These are phyloP conservation scores for Berkeleyomyces rouxiae DNA, from an alignment of 2,329 filamentous ascomycete species.

Conservation along the genomic window DNA sequence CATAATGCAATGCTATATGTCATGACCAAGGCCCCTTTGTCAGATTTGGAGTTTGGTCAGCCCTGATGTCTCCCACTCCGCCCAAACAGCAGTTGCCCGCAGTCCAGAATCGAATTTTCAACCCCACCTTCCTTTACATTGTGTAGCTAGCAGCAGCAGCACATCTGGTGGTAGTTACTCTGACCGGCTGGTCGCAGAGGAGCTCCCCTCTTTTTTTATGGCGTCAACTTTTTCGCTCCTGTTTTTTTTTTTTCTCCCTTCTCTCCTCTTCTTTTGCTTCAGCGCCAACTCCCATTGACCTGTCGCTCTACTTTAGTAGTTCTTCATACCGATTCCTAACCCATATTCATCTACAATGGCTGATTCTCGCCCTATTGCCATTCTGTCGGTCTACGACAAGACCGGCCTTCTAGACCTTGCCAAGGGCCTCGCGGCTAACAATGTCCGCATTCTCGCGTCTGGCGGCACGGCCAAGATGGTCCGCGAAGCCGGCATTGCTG, in stretches of 20 bases:
- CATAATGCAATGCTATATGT: not conserved
- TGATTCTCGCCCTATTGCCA: constrained; percentile 49
- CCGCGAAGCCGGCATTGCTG: constrained; percentile 83
- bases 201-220: not conserved
- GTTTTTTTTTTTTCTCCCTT: not conserved
- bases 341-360: constrained; percentile 20
- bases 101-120: constrained; percentile 6
- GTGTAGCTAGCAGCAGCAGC: not conserved
- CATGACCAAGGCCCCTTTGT: not conserved
- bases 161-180: not conserved
- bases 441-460: constrained; percentile 84
- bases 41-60: not conserved
- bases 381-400: constrained; percentile 98
- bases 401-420: constrained; percentile 84
- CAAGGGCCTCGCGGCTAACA: constrained; percentile 74
- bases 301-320: constrained; percentile 10
- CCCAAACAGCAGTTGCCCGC: not conserved
- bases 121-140: constrained; percentile 12
- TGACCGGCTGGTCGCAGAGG: not conserved
- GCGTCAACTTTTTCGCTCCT: not conserved
- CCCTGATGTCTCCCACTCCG: not conserved
- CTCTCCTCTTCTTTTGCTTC: constrained; percentile 2
- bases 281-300: constrained; percentile 8
- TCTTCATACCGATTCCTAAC: not conserved
- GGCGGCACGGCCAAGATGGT: constrained; percentile 95